phyloP scores from a whole-genome alignment of 2,329 filamentous ascomycete genomes.

The Trichoderma sp. region DNA sequence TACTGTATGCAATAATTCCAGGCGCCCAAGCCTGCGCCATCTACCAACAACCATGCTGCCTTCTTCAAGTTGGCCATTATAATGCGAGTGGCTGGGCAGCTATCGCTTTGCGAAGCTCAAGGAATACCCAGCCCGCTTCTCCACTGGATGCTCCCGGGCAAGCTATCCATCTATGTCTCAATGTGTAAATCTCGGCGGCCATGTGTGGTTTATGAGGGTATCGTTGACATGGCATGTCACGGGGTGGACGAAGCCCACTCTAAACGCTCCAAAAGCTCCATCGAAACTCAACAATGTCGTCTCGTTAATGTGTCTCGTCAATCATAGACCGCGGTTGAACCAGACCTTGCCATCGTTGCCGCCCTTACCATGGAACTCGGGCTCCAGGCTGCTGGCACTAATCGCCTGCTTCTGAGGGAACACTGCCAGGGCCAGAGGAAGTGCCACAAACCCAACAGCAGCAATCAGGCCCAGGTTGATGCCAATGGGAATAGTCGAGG shows the following conservation, averaged over 20 bases:
- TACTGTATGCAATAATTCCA: neutral
- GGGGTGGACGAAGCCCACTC: too few species aligned
- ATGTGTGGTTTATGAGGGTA: neutral
- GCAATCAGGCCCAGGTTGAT: conserved; percentile 88
- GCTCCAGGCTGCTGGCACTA: conserved; percentile 72
- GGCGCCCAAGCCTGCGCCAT: neutral
- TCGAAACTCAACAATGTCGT: neutral
- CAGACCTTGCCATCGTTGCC: conserved; percentile 83
- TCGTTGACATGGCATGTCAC: too few species aligned
- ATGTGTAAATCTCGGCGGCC: neutral
- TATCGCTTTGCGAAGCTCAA: neutral
- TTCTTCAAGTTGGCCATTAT: neutral
- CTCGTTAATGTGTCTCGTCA: neutral
- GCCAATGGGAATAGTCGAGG: conserved; percentile 59
- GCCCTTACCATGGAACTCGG: conserved; percentile 81
- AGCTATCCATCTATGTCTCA: neutral
- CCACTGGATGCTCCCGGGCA: neutral
- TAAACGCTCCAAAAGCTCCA: neutral
- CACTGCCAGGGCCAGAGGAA: conserved; percentile 85
- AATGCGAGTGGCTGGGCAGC: neutral
- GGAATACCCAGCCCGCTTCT: neutral
- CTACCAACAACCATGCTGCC: neutral
- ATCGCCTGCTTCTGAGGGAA: conserved; percentile 92
- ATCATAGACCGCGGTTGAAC: conserved; percentile 90
- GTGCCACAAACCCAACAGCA: conserved; percentile 79